These are phyloP conservation scores for Cutaneotrichosporon sp. DNA, from an alignment of 1,284 basidiomycete species.

Conservation along the genomic window DNA sequence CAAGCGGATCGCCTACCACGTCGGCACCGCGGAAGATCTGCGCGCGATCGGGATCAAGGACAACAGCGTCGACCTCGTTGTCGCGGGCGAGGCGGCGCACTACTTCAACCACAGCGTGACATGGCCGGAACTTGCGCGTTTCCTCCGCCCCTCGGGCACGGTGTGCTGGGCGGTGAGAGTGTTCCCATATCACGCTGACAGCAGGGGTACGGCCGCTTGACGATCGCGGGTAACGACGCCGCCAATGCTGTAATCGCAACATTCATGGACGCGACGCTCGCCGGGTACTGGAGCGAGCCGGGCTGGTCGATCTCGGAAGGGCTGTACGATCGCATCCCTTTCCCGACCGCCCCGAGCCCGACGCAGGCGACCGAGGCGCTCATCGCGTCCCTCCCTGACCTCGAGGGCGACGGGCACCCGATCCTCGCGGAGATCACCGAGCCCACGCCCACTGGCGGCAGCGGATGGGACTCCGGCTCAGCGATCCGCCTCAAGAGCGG, in stretches of 20 bases:
- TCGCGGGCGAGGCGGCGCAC: slow-evolving; percentile 80
- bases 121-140: slow-evolving; percentile 68
- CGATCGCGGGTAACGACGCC: slow-evolving; percentile 64
- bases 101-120: slow-evolving; percentile 78
- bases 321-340: slow-evolving; percentile 68
- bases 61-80: slow-evolving; percentile 69
- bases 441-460: slow-evolving; percentile 34
- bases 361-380: slow-evolving; percentile 4
- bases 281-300: slow-evolving; percentile 76
- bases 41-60: slow-evolving; percentile 44
- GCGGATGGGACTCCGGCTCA: slow-evolving; percentile 29
- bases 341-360: slow-evolving; percentile 53
- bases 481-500: slow-evolving; percentile 31
- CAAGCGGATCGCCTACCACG: slow-evolving; percentile 57
- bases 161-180: slow-evolving; percentile 72
- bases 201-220: slow-evolving; percentile 77
- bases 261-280: slow-evolving; percentile 54
- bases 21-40: slow-evolving; percentile 30
- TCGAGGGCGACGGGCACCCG: slow-evolving; percentile 55
- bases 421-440: slow-evolving; percentile 15
- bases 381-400: slow-evolving; percentile 44
- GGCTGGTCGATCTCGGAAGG: slow-evolving; percentile 74
- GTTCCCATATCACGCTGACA: neutral
- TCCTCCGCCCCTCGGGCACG: slow-evolving; percentile 67
- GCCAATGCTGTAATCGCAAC: slow-evolving; percentile 62